A percentile compares a stretch with the other conserved stretches of the same genome.
Evolutionary conservation across 306 rosid species (phyloP).

Genomic region (Calophaca sinica): DNA sequence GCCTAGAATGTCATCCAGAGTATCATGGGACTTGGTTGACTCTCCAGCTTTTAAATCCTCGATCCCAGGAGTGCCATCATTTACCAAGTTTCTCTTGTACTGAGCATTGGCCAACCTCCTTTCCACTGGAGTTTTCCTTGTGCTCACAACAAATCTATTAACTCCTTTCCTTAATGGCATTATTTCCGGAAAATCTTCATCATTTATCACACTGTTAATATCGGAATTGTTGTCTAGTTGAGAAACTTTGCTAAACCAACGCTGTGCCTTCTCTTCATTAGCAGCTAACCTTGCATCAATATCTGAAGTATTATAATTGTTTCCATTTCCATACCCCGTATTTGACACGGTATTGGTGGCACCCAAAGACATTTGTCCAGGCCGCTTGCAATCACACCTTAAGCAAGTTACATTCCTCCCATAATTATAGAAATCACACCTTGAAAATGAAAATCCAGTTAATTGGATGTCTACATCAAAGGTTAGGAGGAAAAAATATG

Average conservation of each 20-base stretch:
- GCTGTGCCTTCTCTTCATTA: slow-evolving; percentile 92
- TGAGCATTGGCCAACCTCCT: slow-evolving; percentile 75
- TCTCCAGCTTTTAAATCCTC: slow-evolving; percentile 45
- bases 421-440: slow-evolving; percentile 88
- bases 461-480: slow-evolving; percentile 43
- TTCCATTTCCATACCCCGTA: slow-evolving; percentile 54
- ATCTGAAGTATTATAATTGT: slow-evolving; percentile 46
- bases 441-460: slow-evolving; percentile 47
- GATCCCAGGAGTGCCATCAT: slow-evolving; percentile 45
- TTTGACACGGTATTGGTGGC: slow-evolving; percentile 44
- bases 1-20: slow-evolving; percentile 53
- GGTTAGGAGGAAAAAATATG: slow-evolving; percentile 20
- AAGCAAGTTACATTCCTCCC: slow-evolving; percentile 79
- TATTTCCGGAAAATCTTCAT: slow-evolving; percentile 95
- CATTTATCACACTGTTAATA: slow-evolving; percentile 59
- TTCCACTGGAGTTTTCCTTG: slow-evolving; percentile 84
- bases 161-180: slow-evolving; percentile 97
- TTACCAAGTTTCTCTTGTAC: slow-evolving; percentile 62
- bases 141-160: slow-evolving; percentile 93
- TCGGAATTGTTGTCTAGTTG: slow-evolving; percentile 75
- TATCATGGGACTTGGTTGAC: slow-evolving; percentile 40
- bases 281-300: slow-evolving; percentile 70
- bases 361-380: slow-evolving; percentile 62
- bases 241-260: slow-evolving; percentile 92
- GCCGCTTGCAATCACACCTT: slow-evolving; percentile 94